Conservation (phyloP, 2,329 filamentous ascomycete species). For the Stagonosporopsis cucurbitacearum region DNA sequence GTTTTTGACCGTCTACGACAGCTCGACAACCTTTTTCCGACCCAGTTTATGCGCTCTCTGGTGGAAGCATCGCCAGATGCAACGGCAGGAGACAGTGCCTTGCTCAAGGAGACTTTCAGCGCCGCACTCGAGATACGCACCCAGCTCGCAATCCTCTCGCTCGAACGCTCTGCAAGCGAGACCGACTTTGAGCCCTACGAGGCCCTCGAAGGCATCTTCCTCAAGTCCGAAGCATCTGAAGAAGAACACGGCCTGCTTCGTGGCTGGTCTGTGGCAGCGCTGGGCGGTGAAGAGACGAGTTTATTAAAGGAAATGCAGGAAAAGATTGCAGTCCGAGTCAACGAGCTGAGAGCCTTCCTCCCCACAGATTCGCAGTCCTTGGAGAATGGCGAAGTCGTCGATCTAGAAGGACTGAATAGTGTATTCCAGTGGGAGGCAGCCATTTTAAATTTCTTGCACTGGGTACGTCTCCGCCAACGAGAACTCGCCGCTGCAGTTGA, state of each 20-base stretch:
- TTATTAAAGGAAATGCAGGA: slow-evolving; percentile 47
- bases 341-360: slow-evolving; percentile 48
- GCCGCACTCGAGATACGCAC: slow-evolving; percentile 62
- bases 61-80: slow-evolving; percentile 14
- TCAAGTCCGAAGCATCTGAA: slow-evolving; percentile 26
- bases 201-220: slow-evolving; percentile 53
- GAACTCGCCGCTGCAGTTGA: slow-evolving; percentile 56
- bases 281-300: slow-evolving; percentile 47
- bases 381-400: slow-evolving; percentile 41
- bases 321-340: slow-evolving; percentile 48
- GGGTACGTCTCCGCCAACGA: slow-evolving; percentile 53
- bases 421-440: slow-evolving; percentile 60
- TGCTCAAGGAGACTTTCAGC: slow-evolving; percentile 55
- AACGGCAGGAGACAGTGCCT: slow-evolving; percentile 47
- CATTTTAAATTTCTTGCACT: slow-evolving; percentile 53
- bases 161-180: slow-evolving; percentile 45
- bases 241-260: slow-evolving; percentile 29
- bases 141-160: slow-evolving; percentile 58
- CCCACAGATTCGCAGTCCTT: slow-evolving; percentile 40
- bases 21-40: slow-evolving; percentile 47
- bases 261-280: slow-evolving; percentile 45
- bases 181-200: slow-evolving; percentile 49
- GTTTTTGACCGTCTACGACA: slow-evolving; percentile 39
- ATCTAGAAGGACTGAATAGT: slow-evolving; percentile 53
- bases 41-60: slow-evolving; percentile 40